phyloP scores from a whole-genome alignment of 2,329 filamentous ascomycete genomes.

The Cordyceps tenuipes region DNA sequence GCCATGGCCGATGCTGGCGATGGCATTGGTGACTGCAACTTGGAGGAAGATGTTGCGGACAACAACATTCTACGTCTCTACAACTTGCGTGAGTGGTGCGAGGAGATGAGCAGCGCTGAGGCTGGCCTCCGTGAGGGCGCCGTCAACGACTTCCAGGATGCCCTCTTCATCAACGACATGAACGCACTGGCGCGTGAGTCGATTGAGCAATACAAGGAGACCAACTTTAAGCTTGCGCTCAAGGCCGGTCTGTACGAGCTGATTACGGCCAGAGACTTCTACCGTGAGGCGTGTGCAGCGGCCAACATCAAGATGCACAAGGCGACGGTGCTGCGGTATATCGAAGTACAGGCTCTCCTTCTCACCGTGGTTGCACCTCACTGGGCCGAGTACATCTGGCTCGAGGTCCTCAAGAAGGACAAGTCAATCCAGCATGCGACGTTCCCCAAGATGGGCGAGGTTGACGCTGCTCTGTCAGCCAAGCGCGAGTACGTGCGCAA shows the following conservation, averaged over 20 bases:
- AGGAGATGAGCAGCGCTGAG: slow-evolving; percentile 69
- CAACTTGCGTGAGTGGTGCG: slow-evolving; percentile 80
- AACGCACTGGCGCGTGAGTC: slow-evolving; percentile 75
- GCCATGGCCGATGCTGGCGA: slow-evolving; percentile 92
- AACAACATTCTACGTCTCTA: slow-evolving; percentile 81
- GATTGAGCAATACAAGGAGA: slow-evolving; percentile 67
- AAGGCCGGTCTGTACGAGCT: slow-evolving; percentile 87
- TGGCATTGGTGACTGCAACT: slow-evolving; percentile 91
- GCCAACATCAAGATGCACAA: slow-evolving; percentile 81
- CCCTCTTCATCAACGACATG: slow-evolving; percentile 88
- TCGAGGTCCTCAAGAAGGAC: slow-evolving; percentile 74
- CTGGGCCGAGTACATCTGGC: slow-evolving; percentile 91
- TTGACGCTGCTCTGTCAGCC: slow-evolving; percentile 58
- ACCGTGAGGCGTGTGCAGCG: slow-evolving; percentile 72
- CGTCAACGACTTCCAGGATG: slow-evolving; percentile 72
- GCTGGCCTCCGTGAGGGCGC: slow-evolving; percentile 63
- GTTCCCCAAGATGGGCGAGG: slow-evolving; percentile 60
- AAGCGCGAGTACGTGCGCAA: slow-evolving; percentile 73
- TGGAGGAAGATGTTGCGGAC: slow-evolving; percentile 91
- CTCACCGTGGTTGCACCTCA: slow-evolving; percentile 82
- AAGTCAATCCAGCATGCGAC: slow-evolving; percentile 69
- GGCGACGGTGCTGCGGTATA: slow-evolving; percentile 69
- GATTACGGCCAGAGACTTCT: slow-evolving; percentile 78
- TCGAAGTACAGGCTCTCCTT: slow-evolving; percentile 78
- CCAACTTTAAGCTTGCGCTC: slow-evolving; percentile 71